Conservation (phyloP, 176 grass and related monocot species). For the Elymus sibiricus region DNA sequence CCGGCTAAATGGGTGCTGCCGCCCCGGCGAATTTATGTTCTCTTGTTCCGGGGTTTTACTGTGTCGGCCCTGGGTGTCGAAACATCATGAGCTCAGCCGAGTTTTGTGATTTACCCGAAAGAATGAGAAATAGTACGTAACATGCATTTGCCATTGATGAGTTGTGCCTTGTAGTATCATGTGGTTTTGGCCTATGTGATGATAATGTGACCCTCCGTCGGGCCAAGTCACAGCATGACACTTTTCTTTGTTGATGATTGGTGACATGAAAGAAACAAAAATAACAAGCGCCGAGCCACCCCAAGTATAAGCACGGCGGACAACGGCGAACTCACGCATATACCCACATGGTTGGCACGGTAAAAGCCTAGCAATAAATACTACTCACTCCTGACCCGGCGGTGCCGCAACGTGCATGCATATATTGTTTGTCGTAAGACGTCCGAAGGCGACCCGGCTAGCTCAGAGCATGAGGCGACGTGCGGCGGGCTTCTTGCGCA, state of each 20-base stretch:
- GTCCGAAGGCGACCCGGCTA: not conserved
- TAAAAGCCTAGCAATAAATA: constrained; percentile 7
- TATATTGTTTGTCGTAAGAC: not conserved
- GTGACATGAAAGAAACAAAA: not conserved
- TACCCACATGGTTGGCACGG: constrained; percentile 8
- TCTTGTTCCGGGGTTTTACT: no score
- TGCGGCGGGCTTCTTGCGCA: constrained; percentile 33
- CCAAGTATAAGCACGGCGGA: not conserved
- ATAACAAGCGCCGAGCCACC: not conserved
- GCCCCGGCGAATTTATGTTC: no score
- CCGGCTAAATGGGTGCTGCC: no score
- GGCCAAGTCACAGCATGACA: not conserved
- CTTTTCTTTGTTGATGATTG: not conserved
- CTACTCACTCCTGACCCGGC: not conserved
- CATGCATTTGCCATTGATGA: no score
- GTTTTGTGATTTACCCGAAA: no score
- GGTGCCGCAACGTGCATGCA: not conserved
- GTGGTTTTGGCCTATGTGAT: not conserved
- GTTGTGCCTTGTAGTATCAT: no score
- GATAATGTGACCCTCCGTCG: no score
- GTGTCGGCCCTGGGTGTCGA: no score
- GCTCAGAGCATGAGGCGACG: constrained; percentile 28
- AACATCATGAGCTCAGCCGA: no score
- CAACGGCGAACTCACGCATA: not conserved
- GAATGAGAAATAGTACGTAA: no score